A percentile compares a stretch with the other conserved stretches of the same genome.
phyloP scores from a whole-genome alignment of 2,329 filamentous ascomycete genomes.

The Botrytis squamosa region DNA sequence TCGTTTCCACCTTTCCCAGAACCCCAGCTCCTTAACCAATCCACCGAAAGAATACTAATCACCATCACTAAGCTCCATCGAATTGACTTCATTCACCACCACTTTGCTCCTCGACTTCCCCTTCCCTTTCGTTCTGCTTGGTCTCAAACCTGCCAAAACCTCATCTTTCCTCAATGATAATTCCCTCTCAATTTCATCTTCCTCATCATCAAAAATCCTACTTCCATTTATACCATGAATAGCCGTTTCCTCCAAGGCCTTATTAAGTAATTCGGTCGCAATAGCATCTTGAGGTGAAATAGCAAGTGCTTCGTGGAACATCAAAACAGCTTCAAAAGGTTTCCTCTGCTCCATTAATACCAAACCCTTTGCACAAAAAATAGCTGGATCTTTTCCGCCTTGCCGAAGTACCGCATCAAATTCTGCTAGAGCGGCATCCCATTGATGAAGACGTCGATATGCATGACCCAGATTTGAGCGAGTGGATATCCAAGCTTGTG shows the following conservation, averaged over 20 bases:
- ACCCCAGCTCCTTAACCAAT: neutral
- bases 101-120: conserved; percentile 43
- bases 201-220: conserved; percentile 42
- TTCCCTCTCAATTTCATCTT: conserved; percentile 55
- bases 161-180: conserved; percentile 49
- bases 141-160: conserved; percentile 45
- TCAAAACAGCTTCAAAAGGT: conserved; percentile 73
- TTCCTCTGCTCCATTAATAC: conserved; percentile 76
- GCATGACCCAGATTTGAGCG: conserved; percentile 89
- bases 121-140: conserved; percentile 45
- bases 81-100: conserved; percentile 42
- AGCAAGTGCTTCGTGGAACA: conserved; percentile 81
- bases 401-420: conserved; percentile 86
- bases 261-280: conserved; percentile 73
- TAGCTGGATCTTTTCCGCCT: conserved; percentile 73
- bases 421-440: conserved; percentile 69
- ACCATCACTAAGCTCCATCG: conserved; percentile 59
- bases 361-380: conserved; percentile 81
- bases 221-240: conserved; percentile 33
- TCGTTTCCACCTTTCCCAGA: neutral
- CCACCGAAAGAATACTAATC: conserved; percentile 38
- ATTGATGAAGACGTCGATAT: conserved; percentile 68
- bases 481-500: conserved; percentile 77
- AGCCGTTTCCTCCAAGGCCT: conserved; percentile 65
- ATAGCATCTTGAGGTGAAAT: conserved; percentile 78